Evolutionary conservation across 148 eudicot genomes (phyloP).

Genomic region (Spergularia marina): DNA sequence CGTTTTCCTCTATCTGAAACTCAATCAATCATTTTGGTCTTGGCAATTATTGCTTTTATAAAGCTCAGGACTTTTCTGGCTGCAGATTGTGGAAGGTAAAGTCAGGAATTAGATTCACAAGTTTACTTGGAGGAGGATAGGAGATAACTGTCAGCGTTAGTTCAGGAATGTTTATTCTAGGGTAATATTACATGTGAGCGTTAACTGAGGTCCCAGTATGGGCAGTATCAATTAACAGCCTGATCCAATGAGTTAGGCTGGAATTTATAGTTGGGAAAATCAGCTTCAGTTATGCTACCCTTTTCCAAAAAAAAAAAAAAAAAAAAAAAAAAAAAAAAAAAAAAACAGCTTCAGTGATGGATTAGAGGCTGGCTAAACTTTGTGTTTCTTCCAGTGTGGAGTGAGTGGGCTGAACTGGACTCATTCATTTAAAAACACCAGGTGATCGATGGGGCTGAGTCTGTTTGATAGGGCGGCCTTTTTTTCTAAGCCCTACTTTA

Average conservation of each 20-base stretch:
- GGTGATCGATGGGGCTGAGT: slow-evolving; percentile 61
- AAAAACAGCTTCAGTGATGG: slow-evolving; percentile 38
- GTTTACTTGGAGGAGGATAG: slow-evolving; percentile 77
- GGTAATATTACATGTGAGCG: background rate
- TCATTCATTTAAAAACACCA: slow-evolving; percentile 67
- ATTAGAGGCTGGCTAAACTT: slow-evolving; percentile 46
- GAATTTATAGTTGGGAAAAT: slow-evolving; percentile 72
- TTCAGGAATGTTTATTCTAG: slow-evolving; percentile 1
- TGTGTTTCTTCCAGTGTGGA: slow-evolving; percentile 19
- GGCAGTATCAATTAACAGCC: slow-evolving; percentile 57
- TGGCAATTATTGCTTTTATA: background rate
- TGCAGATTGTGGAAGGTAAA: slow-evolving; percentile 85
- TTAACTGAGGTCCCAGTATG: background rate
- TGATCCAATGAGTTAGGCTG: slow-evolving; percentile 78
- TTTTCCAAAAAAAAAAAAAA: background rate
- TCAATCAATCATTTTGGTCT: background rate
- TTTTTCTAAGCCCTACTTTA: slow-evolving; percentile 85
- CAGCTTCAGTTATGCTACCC: no score
- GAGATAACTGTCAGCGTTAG: slow-evolving; percentile 49
- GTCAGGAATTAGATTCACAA: slow-evolving; percentile 81
- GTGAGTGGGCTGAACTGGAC: slow-evolving; percentile 90
- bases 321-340: background rate
- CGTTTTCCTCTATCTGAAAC: background rate
- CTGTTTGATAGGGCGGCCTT: slow-evolving; percentile 75
- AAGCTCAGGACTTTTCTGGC: slow-evolving; percentile 14